These are phyloP conservation scores for Iberis amara DNA, from an alignment of 441 rosid genomes.

Conservation along the genomic window DNA sequence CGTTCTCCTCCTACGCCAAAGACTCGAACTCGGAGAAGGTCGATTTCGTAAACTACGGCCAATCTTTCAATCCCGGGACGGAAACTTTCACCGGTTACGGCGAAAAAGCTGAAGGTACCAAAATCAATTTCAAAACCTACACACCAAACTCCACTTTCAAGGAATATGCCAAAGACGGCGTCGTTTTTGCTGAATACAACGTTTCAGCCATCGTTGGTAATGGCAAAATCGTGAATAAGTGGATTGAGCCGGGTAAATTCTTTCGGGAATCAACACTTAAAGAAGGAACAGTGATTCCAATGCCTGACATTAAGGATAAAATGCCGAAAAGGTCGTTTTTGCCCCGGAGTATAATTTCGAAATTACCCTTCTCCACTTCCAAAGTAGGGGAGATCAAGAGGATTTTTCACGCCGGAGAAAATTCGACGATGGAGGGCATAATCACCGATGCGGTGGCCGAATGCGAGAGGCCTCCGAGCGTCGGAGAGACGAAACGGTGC, in stretches of 20 bases:
- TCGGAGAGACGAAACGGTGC: constrained; percentile 87
- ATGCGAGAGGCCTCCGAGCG: constrained; percentile 76
- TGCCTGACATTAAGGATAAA: constrained; percentile 91
- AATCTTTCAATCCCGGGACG: constrained; percentile 80
- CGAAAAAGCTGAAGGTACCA: constrained; percentile 36
- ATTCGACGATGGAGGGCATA: constrained; percentile 61
- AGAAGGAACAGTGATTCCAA: constrained; percentile 66
- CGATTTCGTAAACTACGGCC: constrained; percentile 69
- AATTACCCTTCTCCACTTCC: constrained; percentile 70
- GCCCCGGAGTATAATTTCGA: constrained; percentile 63
- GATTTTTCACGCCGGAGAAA: constrained; percentile 67
- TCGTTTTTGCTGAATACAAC: constrained; percentile 51
- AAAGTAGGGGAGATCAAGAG: constrained; percentile 42
- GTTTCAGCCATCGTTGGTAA: constrained; percentile 15
- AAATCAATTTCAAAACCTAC: constrained; percentile 62
- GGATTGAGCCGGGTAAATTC: constrained; percentile 97
- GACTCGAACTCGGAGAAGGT: constrained; percentile 44
- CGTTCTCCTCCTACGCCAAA: constrained; percentile 70
- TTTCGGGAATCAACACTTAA: constrained; percentile 66
- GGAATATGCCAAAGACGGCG: constrained; percentile 51
- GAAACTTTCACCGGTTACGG: constrained; percentile 74
- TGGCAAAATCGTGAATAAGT: constrained; percentile 56
- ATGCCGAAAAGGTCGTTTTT: constrained; percentile 95
- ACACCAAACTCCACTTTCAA: constrained; percentile 68
- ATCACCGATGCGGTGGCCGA: constrained; percentile 59